Percentiles rank a stretch among this genome's conserved stretches.
phyloP scores from a whole-genome alignment of 306 rosid genomes.

The Vigna mungo region DNA sequence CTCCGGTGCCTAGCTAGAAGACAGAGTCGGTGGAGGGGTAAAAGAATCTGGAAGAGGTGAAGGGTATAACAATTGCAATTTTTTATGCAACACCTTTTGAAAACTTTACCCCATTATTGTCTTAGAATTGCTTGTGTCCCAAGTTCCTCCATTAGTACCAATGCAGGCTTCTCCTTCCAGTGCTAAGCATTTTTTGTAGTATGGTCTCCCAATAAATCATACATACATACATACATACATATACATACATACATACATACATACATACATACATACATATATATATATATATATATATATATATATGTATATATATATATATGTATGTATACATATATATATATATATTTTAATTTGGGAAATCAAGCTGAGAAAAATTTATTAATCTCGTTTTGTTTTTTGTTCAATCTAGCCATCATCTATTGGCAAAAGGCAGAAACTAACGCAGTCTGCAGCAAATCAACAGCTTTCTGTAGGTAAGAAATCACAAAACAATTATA shows the following conservation, averaged over 20 bases:
- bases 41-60: too few species aligned
- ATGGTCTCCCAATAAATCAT: background rate
- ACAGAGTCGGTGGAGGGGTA: too few species aligned
- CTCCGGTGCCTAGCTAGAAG: too few species aligned
- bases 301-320: too few species aligned
- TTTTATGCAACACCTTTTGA: background rate
- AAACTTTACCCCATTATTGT: background rate
- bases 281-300: too few species aligned
- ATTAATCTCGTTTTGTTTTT: constrained; percentile 30
- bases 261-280: too few species aligned
- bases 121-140: background rate
- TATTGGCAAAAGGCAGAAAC: constrained; percentile 57
- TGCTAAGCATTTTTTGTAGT: background rate
- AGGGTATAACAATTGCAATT: background rate
- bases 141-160: background rate
- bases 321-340: too few species aligned
- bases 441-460: constrained; percentile 48
- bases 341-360: background rate
- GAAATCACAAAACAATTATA: constrained; percentile 33
- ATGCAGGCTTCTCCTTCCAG: background rate
- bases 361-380: constrained; percentile 23
- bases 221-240: too few species aligned
- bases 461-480: constrained; percentile 57
- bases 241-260: too few species aligned
- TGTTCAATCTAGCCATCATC: constrained; percentile 58